These are phyloP conservation scores for Chytriomyces sp. DNA, from an alignment of 192 early-diverging fungal genomes.

Conservation along the genomic window DNA sequence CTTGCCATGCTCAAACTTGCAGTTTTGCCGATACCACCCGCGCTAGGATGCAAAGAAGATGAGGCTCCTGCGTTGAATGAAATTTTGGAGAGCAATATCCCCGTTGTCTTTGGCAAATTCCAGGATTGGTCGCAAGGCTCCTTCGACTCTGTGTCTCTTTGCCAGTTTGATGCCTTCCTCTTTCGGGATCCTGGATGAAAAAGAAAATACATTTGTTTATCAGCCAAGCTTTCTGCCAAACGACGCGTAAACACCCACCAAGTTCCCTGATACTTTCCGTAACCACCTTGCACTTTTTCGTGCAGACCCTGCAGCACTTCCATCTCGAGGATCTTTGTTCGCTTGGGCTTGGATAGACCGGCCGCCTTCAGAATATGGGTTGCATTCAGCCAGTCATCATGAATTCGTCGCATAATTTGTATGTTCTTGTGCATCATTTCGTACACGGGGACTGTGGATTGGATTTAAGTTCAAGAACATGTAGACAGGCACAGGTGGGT, in stretches of 20 bases:
- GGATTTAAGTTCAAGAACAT: no score
- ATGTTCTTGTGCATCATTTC: constrained; percentile 76
- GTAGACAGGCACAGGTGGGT: no score
- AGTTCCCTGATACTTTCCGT: constrained; percentile 94
- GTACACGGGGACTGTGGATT: constrained; percentile 59
- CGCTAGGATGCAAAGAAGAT: not conserved
- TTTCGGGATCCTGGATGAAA: constrained; percentile 20
- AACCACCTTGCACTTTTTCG: constrained; percentile 95
- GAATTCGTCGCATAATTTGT: constrained; percentile 75
- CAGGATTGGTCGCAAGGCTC: constrained; percentile 37
- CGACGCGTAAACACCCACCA: constrained; percentile 55
- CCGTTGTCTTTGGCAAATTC: constrained; percentile 38
- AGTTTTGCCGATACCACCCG: not conserved
- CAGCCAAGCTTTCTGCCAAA: not conserved
- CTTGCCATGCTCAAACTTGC: not conserved
- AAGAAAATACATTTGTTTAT: not conserved
- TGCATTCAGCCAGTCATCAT: constrained; percentile 85
- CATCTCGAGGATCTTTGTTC: constrained; percentile 88
- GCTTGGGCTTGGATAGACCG: constrained; percentile 79
- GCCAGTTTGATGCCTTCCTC: constrained; percentile 32
- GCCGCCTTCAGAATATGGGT: constrained; percentile 94
- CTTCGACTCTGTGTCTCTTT: constrained; percentile 43
- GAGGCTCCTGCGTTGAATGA: constrained; percentile 2
- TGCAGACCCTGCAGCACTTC: constrained; percentile 81
- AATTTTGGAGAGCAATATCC: constrained; percentile 24